Evolutionary conservation across 1,284 basidiomycete species (phyloP).

Genomic region (Ceraceosorus guamensis): DNA sequence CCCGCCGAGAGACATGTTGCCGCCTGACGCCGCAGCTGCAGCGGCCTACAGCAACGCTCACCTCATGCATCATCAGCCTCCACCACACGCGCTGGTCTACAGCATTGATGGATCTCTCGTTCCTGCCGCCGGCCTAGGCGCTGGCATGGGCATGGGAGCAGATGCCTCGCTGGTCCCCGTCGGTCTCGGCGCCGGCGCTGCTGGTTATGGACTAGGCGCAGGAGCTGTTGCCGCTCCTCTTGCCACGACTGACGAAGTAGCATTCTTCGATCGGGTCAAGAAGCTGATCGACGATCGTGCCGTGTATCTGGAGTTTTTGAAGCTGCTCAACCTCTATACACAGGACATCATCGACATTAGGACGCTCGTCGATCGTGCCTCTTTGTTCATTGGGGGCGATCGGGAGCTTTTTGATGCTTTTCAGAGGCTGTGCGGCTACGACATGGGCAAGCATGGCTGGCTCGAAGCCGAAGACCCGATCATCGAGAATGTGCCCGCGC

Average conservation of each 20-base stretch:
- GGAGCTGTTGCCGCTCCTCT: slow-evolving; percentile 49
- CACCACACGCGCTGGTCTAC: slow-evolving; percentile 12
- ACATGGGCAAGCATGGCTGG: slow-evolving; percentile 59
- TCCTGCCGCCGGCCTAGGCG: slow-evolving; percentile 12
- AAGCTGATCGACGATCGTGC: slow-evolving; percentile 74
- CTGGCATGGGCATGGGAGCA: slow-evolving; percentile 4
- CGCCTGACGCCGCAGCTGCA: slow-evolving; percentile 21
- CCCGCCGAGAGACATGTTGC: slow-evolving; percentile 7
- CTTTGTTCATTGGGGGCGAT: slow-evolving; percentile 68
- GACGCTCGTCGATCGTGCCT: slow-evolving; percentile 78
- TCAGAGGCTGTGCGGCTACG: slow-evolving; percentile 74
- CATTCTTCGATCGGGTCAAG: slow-evolving; percentile 90
- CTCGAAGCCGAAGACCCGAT: slow-evolving; percentile 52
- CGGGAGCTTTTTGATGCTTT: slow-evolving; percentile 77
- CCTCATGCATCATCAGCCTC: slow-evolving; percentile 7
- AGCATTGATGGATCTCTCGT: slow-evolving; percentile 34
- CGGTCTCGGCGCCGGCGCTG: slow-evolving; percentile 9
- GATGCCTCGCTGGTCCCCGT: background rate
- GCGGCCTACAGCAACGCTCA: slow-evolving; percentile 14
- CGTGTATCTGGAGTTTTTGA: slow-evolving; percentile 91
- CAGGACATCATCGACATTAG: slow-evolving; percentile 82
- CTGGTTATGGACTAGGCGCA: slow-evolving; percentile 24
- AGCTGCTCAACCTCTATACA: slow-evolving; percentile 87
- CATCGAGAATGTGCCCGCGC: slow-evolving; percentile 50
- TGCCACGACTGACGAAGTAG: slow-evolving; percentile 71